Conservation (phyloP, 2,329 filamentous ascomycete species). For the Tricladium varicosporioides region DNA sequence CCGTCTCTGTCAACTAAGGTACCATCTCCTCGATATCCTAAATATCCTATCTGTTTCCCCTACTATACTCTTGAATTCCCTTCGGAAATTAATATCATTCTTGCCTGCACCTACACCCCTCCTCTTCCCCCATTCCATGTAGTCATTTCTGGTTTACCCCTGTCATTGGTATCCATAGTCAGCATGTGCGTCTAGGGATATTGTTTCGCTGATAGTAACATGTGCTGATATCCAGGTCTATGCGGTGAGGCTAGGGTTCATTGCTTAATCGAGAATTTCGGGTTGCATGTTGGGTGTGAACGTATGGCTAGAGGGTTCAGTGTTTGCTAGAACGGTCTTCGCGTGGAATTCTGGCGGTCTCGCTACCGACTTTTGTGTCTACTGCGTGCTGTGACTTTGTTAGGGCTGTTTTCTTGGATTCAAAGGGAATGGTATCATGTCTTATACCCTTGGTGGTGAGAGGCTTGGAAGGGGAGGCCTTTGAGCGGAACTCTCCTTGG, state of each 20-base stretch:
- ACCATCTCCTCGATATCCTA: not conserved
- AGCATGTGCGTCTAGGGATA: slow-evolving; percentile 43
- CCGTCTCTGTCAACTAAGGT: not conserved
- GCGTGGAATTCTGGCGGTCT: slow-evolving; percentile 61
- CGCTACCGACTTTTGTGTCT: slow-evolving; percentile 59
- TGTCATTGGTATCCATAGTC: slow-evolving; percentile 43
- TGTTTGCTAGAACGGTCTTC: slow-evolving; percentile 58
- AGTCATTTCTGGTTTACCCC: slow-evolving; percentile 43
- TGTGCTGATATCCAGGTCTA: slow-evolving; percentile 33
- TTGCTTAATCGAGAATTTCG: slow-evolving; percentile 39
- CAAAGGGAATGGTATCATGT: not conserved
- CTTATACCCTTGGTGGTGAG: slow-evolving; percentile 38
- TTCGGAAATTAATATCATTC: slow-evolving; percentile 9
- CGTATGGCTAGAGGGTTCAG: slow-evolving; percentile 45
- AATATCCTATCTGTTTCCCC: slow-evolving; percentile 5
- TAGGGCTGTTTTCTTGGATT: slow-evolving; percentile 2
- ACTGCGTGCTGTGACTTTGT: slow-evolving; percentile 55
- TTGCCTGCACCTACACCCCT: slow-evolving; percentile 29
- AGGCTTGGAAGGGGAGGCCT: slow-evolving; percentile 50
- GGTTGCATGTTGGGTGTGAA: slow-evolving; percentile 40
- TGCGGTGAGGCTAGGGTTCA: slow-evolving; percentile 29
- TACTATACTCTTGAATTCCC: no score
- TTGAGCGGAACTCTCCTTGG: slow-evolving; percentile 55
- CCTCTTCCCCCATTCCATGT: slow-evolving; percentile 40
- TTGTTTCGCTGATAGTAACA: slow-evolving; percentile 44